Evolutionary conservation across 2,329 filamentous ascomycete genomes (phyloP), one percentile per base, ranked within the genome.

Genomic region (Xylariaceae sp.): DNA sequence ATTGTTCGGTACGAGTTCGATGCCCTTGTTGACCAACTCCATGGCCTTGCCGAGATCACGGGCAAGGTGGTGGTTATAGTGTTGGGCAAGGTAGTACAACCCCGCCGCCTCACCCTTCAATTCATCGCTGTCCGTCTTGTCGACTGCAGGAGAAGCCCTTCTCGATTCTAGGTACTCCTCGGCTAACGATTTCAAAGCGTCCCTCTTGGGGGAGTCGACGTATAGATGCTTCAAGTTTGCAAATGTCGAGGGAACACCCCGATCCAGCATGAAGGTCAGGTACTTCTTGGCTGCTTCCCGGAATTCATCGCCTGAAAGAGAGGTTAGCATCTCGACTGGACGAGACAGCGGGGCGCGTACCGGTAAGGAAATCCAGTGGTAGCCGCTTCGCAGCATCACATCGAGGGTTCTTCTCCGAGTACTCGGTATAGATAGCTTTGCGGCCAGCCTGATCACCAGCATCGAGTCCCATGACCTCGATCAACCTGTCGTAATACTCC

Each of bases 221-320:
- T 96, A 98, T 15, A 98, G 72, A 46, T 93, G 80, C 66, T 98
- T 98, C 40, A 98, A 72, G 59, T 96, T 98, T 22, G 88, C 88
- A 60, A 98, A 98, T 3, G 90, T 89, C 3, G 92, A 98, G 2
- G 92, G 90, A 4, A 96, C 84, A 9, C 90, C 92, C 61, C 90
- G 94, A 59, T 83, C 79, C 36, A 98, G 70, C 83, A 93, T 93
- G 19, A 81, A 71, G 32, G 80, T 73, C 40, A 98, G 60, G 56
- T 98, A 98, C 15, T 66, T 62, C 55, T 88, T 80, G 6, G 83
- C 89, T 16, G 85, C 80, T 47, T 77, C 63, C 52, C 74, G 75
- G 64, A 98, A 98, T 4, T 80, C 78, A 27, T 93, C 80, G 4
- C 86, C 82, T 80, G 16, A 5, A 8, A n/a, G 8, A 6, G 14